These are phyloP conservation scores for Trypanosoma lewisi DNA, from an alignment of 208 protist species.

Conservation along the genomic window DNA sequence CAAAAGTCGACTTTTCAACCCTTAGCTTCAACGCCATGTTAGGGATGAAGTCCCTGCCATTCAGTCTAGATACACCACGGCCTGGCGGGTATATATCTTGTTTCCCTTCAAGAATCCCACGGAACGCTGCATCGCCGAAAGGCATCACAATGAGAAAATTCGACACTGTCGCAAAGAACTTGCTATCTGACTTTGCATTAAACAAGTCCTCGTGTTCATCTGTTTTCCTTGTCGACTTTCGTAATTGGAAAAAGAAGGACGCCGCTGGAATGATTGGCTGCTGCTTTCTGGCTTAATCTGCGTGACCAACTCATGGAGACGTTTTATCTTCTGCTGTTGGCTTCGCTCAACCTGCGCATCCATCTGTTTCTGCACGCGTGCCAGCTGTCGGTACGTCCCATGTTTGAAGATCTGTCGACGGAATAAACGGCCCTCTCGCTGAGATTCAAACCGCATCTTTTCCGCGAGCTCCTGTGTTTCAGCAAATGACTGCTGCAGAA, in stretches of 20 bases:
- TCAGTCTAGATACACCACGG: constrained; percentile 38
- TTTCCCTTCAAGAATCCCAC: constrained; percentile 65
- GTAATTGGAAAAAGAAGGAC: constrained; percentile 11
- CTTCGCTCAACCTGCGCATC: constrained; percentile 39
- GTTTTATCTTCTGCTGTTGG: constrained; percentile 36
- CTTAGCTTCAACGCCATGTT: constrained; percentile 72
- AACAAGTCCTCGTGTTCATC: constrained; percentile 32
- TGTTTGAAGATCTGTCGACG: constrained; percentile 37
- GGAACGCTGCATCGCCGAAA: constrained; percentile 79
- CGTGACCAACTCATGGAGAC: constrained; percentile 46
- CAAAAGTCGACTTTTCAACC: constrained; percentile 54
- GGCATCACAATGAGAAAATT: constrained; percentile 79
- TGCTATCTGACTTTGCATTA: constrained; percentile 37
- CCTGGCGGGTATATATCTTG: constrained; percentile 50
- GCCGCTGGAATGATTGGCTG: constrained; percentile 23
- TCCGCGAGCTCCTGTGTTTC: constrained; percentile 66
- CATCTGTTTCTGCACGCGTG: constrained; percentile 51
- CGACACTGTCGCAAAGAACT: constrained; percentile 52
- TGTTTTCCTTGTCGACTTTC: constrained; percentile 8
- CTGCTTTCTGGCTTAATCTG: constrained; percentile 39
- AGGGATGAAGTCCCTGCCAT: constrained; percentile 70
- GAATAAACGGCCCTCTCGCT: constrained; percentile 28
- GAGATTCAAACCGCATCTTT: constrained; percentile 43
- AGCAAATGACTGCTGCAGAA: constrained; percentile 60
- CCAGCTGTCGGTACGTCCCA: constrained; percentile 54